Conservation (phyloP, 2,329 filamentous ascomycete genomes). For the Microcyclosporella mali region DNA sequence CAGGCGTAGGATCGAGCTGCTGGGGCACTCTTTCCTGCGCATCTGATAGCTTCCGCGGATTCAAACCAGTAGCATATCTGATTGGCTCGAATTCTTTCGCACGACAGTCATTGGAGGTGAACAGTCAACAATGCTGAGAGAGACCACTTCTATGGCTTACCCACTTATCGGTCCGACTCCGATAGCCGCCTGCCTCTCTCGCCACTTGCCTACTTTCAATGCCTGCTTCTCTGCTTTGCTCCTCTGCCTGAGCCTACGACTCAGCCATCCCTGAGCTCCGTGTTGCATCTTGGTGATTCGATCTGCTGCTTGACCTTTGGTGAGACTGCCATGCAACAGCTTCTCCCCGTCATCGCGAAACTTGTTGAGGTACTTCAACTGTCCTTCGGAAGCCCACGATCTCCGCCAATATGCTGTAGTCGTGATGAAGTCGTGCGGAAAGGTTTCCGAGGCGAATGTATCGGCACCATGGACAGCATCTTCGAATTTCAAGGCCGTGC, state of each 20-base stretch:
- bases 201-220: constrained; percentile 44
- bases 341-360: constrained; percentile 50
- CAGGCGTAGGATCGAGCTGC: too few relatives aligned
- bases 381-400: constrained; percentile 52
- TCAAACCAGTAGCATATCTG: too few relatives aligned
- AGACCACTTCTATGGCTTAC: too few relatives aligned
- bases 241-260: constrained; percentile 26
- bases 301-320: constrained; percentile 74
- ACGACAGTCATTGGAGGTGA: too few relatives aligned
- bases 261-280: constrained; percentile 64
- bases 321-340: constrained; percentile 54
- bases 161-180: too few relatives aligned
- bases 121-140: too few relatives aligned
- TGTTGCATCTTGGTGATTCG: constrained; percentile 91
- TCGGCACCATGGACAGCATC: constrained; percentile 81
- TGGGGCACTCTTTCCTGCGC: too few relatives aligned
- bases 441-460: constrained; percentile 42
- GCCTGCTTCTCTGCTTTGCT: constrained; percentile 30
- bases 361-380: constrained; percentile 66
- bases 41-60: too few relatives aligned
- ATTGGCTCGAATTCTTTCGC: too few relatives aligned
- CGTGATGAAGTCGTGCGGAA: constrained; percentile 55
- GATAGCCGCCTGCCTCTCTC: constrained; percentile 28
- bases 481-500: constrained; percentile 58
- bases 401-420: constrained; percentile 65